Evolutionary conservation across 2,329 filamentous ascomycete species (phyloP).

Genomic region (Hymenoscyphus linearis): DNA sequence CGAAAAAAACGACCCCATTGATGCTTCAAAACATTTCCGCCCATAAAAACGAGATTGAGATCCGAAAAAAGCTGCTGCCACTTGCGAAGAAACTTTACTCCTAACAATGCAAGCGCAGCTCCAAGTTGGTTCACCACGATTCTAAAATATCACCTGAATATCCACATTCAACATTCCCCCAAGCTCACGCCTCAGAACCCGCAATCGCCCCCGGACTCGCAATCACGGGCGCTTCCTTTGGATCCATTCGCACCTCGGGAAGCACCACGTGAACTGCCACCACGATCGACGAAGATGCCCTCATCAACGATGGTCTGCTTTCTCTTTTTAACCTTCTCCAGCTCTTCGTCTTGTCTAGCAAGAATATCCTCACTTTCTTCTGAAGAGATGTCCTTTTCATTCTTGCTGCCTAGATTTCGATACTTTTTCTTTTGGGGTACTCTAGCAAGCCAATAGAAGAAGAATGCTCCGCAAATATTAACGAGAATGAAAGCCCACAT

Average conservation of each 20-base stretch:
- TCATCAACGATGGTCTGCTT: conserved; percentile 3
- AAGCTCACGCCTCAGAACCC: too few relatives aligned
- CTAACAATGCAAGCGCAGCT: too few relatives aligned
- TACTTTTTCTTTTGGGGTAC: conserved; percentile 37
- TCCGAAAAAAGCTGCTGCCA: too few relatives aligned
- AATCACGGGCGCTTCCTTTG: not conserved
- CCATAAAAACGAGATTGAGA: too few relatives aligned
- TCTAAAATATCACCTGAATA: too few relatives aligned
- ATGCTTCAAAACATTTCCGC: too few relatives aligned
- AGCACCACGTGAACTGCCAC: not conserved
- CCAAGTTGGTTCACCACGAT: too few relatives aligned
- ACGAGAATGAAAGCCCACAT: conserved; percentile 41
- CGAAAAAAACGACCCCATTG: too few relatives aligned
- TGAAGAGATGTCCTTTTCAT: not conserved
- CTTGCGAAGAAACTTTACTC: too few relatives aligned
- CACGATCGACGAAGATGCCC: not conserved
- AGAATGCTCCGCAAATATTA: conserved; percentile 47
- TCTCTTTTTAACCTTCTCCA: not conserved
- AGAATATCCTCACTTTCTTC: not conserved
- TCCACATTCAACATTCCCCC: too few relatives aligned
- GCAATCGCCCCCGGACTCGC: too few relatives aligned
- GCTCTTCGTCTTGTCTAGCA: not conserved
- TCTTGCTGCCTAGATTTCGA: not conserved
- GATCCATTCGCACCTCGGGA: not conserved
- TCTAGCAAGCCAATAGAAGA: conserved; percentile 48